Conservation (phyloP, 2,329 filamentous ascomycete genomes). For the Microdochium bolleyi region DNA sequence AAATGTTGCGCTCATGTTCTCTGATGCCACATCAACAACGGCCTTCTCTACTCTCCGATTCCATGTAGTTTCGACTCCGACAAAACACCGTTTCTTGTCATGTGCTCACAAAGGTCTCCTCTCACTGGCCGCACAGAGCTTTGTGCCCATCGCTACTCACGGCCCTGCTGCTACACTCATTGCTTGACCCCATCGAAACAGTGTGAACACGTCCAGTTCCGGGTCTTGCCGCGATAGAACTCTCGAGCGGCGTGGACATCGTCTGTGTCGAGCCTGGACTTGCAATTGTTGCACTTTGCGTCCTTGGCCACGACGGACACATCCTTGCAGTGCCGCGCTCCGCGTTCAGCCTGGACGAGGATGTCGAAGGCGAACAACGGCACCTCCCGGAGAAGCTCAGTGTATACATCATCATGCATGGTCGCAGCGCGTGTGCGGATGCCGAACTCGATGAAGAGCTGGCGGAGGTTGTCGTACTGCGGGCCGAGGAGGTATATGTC, state of each 20-base stretch:
- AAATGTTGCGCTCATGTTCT: too few species aligned
- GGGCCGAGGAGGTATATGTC: background rate
- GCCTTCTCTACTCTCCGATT: too few species aligned
- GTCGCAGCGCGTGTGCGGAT: background rate
- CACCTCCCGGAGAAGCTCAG: background rate
- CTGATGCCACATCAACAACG: too few species aligned
- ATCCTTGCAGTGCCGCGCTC: background rate
- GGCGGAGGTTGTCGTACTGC: background rate
- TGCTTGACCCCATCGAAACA: background rate
- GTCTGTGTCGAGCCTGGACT: background rate
- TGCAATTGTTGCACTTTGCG: background rate
- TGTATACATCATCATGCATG: background rate
- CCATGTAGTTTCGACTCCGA: too few species aligned
- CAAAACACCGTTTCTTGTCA: too few species aligned
- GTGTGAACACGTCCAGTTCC: background rate
- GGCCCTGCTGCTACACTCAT: background rate
- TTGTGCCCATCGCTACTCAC: too few species aligned
- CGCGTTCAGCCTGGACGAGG: background rate
- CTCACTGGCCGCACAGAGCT: too few species aligned
- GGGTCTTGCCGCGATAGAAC: background rate
- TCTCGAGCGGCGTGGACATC: background rate
- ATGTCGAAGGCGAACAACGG: background rate
- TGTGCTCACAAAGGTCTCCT: too few species aligned
- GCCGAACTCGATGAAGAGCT: background rate
- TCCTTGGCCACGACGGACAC: background rate